Base-by-base conservation (phyloP, 2,329 filamentous ascomycete species). In the Cercospora sojina region DNA sequence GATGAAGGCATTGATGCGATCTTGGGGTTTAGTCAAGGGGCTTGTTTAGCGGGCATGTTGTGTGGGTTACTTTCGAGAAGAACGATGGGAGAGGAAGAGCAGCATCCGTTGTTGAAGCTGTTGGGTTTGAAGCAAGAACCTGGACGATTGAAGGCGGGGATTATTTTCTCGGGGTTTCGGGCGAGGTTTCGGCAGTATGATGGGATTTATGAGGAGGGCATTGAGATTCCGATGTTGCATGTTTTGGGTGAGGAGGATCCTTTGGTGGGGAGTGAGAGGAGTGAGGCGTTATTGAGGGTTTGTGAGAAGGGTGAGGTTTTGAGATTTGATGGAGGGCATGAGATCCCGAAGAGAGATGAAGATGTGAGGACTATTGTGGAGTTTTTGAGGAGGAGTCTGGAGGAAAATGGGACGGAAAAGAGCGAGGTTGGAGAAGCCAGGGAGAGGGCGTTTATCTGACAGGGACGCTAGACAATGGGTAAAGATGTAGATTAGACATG, bases 31-130 rank as follows among this genome's bases (percentile, higher is more conserved):
- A 65, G 59, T 61, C 70, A 71, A 32, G 70, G 70, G 1, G 70
- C 66, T 31, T 71, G 70, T 49, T 67, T 71, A 23, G 68, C 70
- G 1, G 70, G 70, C 9, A 71, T 71, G 65, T 35, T 71, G 5
- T 66, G 63, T 59, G 68, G 67, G 18, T 59, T 71, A 6, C 47
- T 71, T 4, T 69, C 70, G 38, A 59, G 64, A 1, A 64, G 62
- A 32, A 20, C 63, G 7, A 38, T 25, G 0, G 56, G 31, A 23
- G 31, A 3, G 29, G 53, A 57, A 7, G 25, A 57, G 29, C 16
- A 9, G 4, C 66, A 69, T 59, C 61, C 65, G 35, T 57, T 69
- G 27, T 29, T 64, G 57, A 64, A 69, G 60, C 59, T 64, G 25
- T 38, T 70, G 32, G 58, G 31, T 9, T 9, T 65, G 18, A 27